These are phyloP conservation scores for Seiridium unicorne DNA, from an alignment of 2,329 filamentous ascomycete species.

Conservation along the genomic window DNA sequence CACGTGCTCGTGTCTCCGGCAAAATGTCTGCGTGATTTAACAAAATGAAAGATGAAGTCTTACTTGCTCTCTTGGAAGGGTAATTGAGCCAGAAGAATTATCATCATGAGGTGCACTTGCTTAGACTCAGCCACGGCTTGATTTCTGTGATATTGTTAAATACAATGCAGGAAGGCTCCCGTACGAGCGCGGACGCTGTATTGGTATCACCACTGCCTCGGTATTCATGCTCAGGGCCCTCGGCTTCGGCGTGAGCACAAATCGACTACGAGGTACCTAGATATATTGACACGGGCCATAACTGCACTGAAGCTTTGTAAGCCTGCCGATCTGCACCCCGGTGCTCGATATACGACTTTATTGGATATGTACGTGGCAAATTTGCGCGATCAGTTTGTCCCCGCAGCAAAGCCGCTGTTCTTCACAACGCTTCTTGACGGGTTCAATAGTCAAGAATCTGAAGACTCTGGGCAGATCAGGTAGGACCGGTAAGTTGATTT, in stretches of 20 bases:
- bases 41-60: no score
- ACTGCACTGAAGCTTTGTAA: neutral
- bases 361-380: neutral
- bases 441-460: neutral
- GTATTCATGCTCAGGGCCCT: constrained; percentile 48
- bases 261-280: neutral
- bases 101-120: no score
- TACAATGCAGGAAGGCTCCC: no score
- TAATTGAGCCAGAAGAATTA: no score
- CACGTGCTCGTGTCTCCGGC: no score
- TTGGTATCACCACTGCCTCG: constrained; percentile 48
- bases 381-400: neutral
- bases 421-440: neutral
- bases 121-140: no score
- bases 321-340: neutral
- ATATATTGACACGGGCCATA: neutral
- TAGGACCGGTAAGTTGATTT: neutral
- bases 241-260: constrained; percentile 5
- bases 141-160: no score
- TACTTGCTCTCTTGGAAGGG: no score
- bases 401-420: neutral
- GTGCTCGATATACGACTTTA: neutral
- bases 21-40: no score
- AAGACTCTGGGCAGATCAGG: neutral
- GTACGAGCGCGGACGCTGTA: no score